These are phyloP conservation scores for Beta macrorhiza DNA, from an alignment of 179 eudicot genomes.

Conservation along the genomic window DNA sequence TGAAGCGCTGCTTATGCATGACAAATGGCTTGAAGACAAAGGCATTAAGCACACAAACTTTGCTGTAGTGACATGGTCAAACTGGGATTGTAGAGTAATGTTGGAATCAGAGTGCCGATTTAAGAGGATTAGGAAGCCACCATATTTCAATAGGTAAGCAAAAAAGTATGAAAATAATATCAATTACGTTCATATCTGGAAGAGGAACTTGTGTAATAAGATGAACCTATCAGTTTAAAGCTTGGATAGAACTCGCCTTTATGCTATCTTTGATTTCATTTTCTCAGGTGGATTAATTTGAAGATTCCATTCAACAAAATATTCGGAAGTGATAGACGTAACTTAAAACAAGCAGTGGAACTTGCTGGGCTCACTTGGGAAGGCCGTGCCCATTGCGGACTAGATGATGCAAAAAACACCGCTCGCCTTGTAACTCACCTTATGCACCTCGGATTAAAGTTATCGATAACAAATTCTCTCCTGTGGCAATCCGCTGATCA, in stretches of 20 bases:
- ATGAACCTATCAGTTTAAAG: not conserved
- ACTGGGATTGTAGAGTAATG: slow-evolving; percentile 95
- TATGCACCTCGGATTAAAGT: slow-evolving; percentile 64
- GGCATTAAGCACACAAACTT: slow-evolving; percentile 77
- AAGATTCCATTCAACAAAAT: slow-evolving; percentile 63
- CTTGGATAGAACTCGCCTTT: not conserved
- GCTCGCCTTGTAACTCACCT: slow-evolving; percentile 67
- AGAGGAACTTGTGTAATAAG: not conserved
- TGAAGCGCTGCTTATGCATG: slow-evolving; percentile 86
- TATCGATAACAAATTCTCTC: slow-evolving; percentile 63
- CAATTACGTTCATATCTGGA: too few relatives aligned
- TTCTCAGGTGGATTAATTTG: slow-evolving; percentile 84
- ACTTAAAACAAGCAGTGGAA: slow-evolving; percentile 79
- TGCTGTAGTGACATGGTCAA: slow-evolving; percentile 93
- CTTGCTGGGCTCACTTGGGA: slow-evolving; percentile 84
- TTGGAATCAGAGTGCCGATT: slow-evolving; percentile 94
- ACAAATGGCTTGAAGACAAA: slow-evolving; percentile 83
- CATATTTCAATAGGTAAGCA: slow-evolving; percentile 72
- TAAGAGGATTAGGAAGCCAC: slow-evolving; percentile 81
- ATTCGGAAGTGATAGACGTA: slow-evolving; percentile 60
- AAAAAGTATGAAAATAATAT: not conserved
- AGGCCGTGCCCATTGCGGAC: slow-evolving; percentile 89
- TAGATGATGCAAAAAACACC: slow-evolving; percentile 92
- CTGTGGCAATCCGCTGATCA: slow-evolving; percentile 41
- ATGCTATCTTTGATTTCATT: not conserved